These are phyloP conservation scores for Physaria fendleri DNA, from an alignment of 345 rosid genomes.

Conservation along the genomic window DNA sequence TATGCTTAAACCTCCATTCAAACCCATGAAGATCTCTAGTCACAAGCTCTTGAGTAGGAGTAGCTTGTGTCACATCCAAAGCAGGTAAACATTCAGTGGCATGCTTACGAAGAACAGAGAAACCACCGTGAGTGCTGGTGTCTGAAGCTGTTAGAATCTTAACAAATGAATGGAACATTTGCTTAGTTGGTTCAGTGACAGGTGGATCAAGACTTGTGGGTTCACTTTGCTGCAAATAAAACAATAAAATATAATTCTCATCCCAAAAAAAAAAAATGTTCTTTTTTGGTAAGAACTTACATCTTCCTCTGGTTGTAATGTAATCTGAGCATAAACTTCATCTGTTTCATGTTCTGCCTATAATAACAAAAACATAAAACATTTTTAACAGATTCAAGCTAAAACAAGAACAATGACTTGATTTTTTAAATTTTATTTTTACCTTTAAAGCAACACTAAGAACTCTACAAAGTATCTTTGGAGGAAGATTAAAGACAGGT, in stretches of 20 bases:
- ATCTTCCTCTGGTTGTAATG: slow-evolving; percentile 60
- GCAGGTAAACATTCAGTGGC: slow-evolving; percentile 77
- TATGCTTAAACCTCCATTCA: slow-evolving; percentile 83
- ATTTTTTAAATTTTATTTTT: too few species aligned
- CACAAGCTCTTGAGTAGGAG: slow-evolving; percentile 65
- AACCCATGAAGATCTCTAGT: slow-evolving; percentile 75
- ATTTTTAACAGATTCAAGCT: neutral
- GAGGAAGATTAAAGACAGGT: slow-evolving; percentile 60
- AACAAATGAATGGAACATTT: slow-evolving; percentile 54
- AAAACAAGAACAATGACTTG: neutral
- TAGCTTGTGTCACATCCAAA: slow-evolving; percentile 52
- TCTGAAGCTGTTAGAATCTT: slow-evolving; percentile 88
- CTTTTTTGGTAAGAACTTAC: slow-evolving; percentile 28
- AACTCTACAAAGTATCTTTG: slow-evolving; percentile 77
- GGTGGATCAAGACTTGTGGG: slow-evolving; percentile 51
- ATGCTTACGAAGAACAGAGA: slow-evolving; percentile 83
- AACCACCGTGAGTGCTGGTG: slow-evolving; percentile 92
- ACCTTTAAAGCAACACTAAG: slow-evolving; percentile 59
- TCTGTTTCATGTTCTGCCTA: slow-evolving; percentile 79
- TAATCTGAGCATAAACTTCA: slow-evolving; percentile 89
- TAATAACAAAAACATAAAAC: neutral
- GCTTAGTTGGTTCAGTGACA: slow-evolving; percentile 40
- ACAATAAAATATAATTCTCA: neutral
- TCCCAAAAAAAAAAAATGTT: neutral
- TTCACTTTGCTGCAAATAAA: slow-evolving; percentile 48